These are phyloP conservation scores for Plasmodium reichenowi DNA, from an alignment of 169 alveolate species.

Conservation along the genomic window DNA sequence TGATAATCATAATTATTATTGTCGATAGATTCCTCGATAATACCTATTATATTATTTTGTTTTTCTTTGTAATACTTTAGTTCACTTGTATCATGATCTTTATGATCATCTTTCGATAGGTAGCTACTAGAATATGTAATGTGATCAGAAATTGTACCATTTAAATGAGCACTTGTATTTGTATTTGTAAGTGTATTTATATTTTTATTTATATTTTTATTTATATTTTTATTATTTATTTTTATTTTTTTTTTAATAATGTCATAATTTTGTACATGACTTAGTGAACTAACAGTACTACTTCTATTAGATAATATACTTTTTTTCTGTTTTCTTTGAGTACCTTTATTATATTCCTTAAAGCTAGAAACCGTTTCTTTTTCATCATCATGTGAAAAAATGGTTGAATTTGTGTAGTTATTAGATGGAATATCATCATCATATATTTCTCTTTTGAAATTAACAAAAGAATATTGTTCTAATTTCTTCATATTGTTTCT, in stretches of 20 bases:
- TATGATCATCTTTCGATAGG: not conserved
- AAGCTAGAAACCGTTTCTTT: slow-evolving; percentile 22
- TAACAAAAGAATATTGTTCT: slow-evolving; percentile 30
- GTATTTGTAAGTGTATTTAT: too few relatives aligned
- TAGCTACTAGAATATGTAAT: not conserved
- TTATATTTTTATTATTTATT: not conserved
- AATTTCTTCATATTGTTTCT: slow-evolving; percentile 18
- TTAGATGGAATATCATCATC: slow-evolving; percentile 21
- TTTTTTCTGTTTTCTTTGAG: not conserved
- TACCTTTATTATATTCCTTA: slow-evolving; percentile 15
- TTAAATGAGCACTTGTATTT: not conserved
- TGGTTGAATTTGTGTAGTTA: slow-evolving; percentile 14
- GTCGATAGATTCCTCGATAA: not conserved
- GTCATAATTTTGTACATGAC: not conserved
- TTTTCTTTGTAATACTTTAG: not conserved
- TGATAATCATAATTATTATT: slow-evolving; percentile 14
- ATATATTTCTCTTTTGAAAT: slow-evolving; percentile 55
- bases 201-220: too few relatives aligned
- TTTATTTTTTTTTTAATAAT: not conserved
- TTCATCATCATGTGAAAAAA: slow-evolving; percentile 32
- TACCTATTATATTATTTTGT: slow-evolving; percentile 15
- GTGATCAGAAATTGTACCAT: not conserved
- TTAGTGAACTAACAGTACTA: not conserved
- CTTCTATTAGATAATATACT: not conserved
- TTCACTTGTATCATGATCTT: not conserved